A percentile compares a stretch with the other conserved stretches of the same genome.
phyloP scores from a whole-genome alignment of 2,329 filamentous ascomycete genomes.

The Calonectria pteridis region DNA sequence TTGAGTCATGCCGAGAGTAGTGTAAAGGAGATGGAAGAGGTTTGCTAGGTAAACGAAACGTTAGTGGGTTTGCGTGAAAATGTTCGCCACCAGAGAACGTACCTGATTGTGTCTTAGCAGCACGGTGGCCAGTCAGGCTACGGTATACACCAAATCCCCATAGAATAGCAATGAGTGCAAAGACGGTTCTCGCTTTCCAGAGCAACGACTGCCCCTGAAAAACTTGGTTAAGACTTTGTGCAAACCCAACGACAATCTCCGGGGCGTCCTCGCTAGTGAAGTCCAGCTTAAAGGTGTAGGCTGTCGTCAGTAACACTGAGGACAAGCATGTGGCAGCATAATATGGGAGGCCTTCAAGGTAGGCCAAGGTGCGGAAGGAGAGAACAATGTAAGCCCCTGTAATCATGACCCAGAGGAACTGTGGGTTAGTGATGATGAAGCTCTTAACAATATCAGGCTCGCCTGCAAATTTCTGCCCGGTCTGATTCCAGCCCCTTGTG shows the following conservation, averaged over 20 bases:
- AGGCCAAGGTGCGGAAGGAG: constrained; percentile 58
- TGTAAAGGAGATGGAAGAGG: constrained; percentile 77
- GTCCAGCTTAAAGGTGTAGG: constrained; percentile 87
- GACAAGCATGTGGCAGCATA: constrained; percentile 56
- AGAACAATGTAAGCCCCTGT: constrained; percentile 76
- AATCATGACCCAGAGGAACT: constrained; percentile 81
- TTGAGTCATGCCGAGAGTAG: constrained; percentile 87
- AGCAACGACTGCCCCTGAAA: constrained; percentile 61
- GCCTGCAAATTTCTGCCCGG: constrained; percentile 95
- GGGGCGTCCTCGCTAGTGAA: constrained; percentile 92
- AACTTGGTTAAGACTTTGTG: constrained; percentile 53
- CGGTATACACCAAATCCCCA: constrained; percentile 55
- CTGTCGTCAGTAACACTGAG: constrained; percentile 61
- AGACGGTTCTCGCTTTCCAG: constrained; percentile 62
- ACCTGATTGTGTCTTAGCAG: constrained; percentile 47
- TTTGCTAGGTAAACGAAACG: constrained; percentile 41
- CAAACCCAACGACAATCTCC: constrained; percentile 74
- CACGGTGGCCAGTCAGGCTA: constrained; percentile 47
- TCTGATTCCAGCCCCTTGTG: constrained; percentile 91
- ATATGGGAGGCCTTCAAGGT: constrained; percentile 57
- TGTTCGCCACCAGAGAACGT: constrained; percentile 15
- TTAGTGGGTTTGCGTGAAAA: background rate
- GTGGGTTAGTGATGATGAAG: constrained; percentile 74
- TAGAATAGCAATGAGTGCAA: constrained; percentile 59
- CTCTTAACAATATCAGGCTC: constrained; percentile 85